These are phyloP conservation scores for Candida tammaniensis DNA, from an alignment of 805 yeast genomes.

Conservation along the genomic window DNA sequence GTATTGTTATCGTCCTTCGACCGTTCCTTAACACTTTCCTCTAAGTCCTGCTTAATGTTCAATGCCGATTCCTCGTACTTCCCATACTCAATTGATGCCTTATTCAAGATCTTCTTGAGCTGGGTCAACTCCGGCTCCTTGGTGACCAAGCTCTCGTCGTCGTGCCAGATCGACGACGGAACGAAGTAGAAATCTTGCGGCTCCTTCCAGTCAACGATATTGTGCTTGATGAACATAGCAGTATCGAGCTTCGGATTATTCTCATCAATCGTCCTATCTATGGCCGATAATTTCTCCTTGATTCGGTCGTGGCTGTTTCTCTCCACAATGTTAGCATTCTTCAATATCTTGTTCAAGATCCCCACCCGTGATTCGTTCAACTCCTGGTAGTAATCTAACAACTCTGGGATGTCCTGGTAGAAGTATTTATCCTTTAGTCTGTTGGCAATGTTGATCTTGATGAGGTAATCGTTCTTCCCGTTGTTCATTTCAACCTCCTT, in stretches of 20 bases:
- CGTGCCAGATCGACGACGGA: constrained; percentile 96
- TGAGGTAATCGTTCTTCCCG: constrained; percentile 79
- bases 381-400: constrained; percentile 80
- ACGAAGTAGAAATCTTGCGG: constrained; percentile 82
- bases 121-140: constrained; percentile 57
- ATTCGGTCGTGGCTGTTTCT: constrained; percentile 42
- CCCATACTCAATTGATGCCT: constrained; percentile 35
- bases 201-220: constrained; percentile 70
- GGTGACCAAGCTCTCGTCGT: constrained; percentile 72
- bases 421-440: constrained; percentile 88
- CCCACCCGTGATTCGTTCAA: constrained; percentile 76
- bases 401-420: constrained; percentile 90
- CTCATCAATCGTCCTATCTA: constrained; percentile 57
- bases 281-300: constrained; percentile 48
- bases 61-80: constrained; percentile 41
- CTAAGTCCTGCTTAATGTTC: constrained; percentile 49
- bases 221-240: constrained; percentile 91
- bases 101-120: constrained; percentile 50
- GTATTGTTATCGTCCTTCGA: constrained; percentile 33
- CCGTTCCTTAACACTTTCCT: constrained; percentile 37
- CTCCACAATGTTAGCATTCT: constrained; percentile 61
- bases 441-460: constrained; percentile 81
- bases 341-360: constrained; percentile 66
- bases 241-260: constrained; percentile 76
- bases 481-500: constrained; percentile 79